Percentiles rank a stretch among this genome's conserved stretches.
Evolutionary conservation across 2,329 filamentous ascomycete genomes (phyloP).

Genomic region (Thelonectria blattea): DNA sequence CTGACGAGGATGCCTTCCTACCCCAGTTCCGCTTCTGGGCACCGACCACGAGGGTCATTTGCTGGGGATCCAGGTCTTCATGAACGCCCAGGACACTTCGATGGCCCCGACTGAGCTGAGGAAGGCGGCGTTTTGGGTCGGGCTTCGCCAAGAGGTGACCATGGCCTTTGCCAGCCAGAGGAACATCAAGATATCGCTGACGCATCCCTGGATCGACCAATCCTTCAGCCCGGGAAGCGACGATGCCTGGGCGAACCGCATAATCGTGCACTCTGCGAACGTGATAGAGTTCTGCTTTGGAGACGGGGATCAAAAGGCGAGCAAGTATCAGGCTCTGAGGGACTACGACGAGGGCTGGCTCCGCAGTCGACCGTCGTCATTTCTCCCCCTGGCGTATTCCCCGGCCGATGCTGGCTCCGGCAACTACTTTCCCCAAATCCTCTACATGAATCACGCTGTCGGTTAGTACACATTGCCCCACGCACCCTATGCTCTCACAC

Average conservation of each 20-base stretch:
- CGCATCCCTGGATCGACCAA: slow-evolving; percentile 58
- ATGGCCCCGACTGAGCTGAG: slow-evolving; percentile 44
- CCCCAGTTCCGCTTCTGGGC: slow-evolving; percentile 42
- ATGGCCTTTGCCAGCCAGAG: slow-evolving; percentile 57
- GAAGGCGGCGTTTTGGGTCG: slow-evolving; percentile 63
- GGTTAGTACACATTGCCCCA: slow-evolving; percentile 43
- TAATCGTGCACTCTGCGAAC: slow-evolving; percentile 67
- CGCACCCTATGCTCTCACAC: neutral
- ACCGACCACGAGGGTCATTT: slow-evolving; percentile 55
- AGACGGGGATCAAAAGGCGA: slow-evolving; percentile 39
- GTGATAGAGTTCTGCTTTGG: slow-evolving; percentile 69
- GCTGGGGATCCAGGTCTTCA: slow-evolving; percentile 54
- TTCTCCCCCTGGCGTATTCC: slow-evolving; percentile 58
- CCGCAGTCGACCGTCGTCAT: slow-evolving; percentile 55
- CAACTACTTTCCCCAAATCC: slow-evolving; percentile 62
- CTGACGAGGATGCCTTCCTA: slow-evolving; percentile 1
- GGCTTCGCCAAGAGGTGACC: slow-evolving; percentile 65
- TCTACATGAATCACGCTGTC: slow-evolving; percentile 62
- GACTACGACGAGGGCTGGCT: slow-evolving; percentile 55
- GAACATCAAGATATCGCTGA: slow-evolving; percentile 55
- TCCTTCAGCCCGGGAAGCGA: slow-evolving; percentile 56
- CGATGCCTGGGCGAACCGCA: slow-evolving; percentile 64
- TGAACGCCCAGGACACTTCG: slow-evolving; percentile 48
- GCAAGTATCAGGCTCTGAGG: slow-evolving; percentile 52
- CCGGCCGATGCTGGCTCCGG: slow-evolving; percentile 41